These are phyloP conservation scores for Coemansia sp. DNA, from an alignment of 192 early-diverging fungal genomes.

Conservation along the genomic window DNA sequence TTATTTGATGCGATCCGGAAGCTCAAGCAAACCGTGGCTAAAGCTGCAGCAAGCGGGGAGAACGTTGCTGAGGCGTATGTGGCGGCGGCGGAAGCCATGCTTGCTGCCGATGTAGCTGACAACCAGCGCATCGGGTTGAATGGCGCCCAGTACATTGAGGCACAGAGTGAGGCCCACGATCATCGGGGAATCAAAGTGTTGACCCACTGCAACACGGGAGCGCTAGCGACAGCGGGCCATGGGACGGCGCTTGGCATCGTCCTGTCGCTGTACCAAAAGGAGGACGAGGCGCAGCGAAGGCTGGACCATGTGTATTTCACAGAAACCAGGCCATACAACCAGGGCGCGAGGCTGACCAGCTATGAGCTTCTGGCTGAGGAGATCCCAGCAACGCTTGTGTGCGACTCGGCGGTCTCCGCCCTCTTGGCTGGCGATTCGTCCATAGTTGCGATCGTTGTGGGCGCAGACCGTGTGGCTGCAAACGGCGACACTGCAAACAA, in stretches of 20 bases:
- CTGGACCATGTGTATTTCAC: slow-evolving; percentile 87
- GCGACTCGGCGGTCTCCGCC: slow-evolving; percentile 89
- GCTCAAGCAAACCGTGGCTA: slow-evolving; percentile 28
- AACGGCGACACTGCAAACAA: slow-evolving; percentile 99
- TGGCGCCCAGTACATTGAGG: slow-evolving; percentile 64
- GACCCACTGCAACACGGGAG: slow-evolving; percentile 98
- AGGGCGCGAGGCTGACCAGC: slow-evolving; percentile 91
- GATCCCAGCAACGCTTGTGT: slow-evolving; percentile 91
- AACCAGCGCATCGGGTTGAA: slow-evolving; percentile 81
- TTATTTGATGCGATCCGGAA: slow-evolving; percentile 78
- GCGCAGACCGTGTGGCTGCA: slow-evolving; percentile 92
- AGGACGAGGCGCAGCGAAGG: slow-evolving; percentile 11
- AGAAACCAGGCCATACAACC: slow-evolving; percentile 98
- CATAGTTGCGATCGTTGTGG: slow-evolving; percentile 88
- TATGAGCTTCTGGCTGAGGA: slow-evolving; percentile 90
- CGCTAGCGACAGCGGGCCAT: slow-evolving; percentile 76
- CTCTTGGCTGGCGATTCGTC: slow-evolving; percentile 60
- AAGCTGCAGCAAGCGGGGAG: slow-evolving; percentile 12
- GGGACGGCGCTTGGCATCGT: slow-evolving; percentile 96
- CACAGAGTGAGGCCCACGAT: background rate
- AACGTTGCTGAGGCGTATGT: slow-evolving; percentile 67
- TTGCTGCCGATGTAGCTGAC: slow-evolving; percentile 80
- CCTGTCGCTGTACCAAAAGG: slow-evolving; percentile 62
- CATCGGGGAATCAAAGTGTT: slow-evolving; percentile 58
- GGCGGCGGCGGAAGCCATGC: slow-evolving; percentile 75